Conservation (phyloP, 805 yeast species). For the Candida schatavii region DNA sequence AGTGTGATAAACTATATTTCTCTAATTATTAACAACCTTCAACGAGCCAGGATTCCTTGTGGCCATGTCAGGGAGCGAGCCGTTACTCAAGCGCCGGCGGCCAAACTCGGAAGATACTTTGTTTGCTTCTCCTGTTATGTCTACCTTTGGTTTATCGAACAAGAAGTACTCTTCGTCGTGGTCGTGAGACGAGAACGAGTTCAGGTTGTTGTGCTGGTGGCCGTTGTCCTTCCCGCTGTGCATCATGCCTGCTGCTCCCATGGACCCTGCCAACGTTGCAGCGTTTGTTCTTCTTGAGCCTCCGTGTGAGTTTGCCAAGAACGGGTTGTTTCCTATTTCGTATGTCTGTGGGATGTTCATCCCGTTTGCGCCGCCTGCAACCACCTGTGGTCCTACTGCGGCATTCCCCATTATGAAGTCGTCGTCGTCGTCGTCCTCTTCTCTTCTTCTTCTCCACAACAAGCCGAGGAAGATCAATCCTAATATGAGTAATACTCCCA, state of each 20-base stretch:
- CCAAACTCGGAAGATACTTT: constrained; percentile 32
- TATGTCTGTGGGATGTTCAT: constrained; percentile 5
- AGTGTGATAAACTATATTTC: too few species aligned
- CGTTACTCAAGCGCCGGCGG: constrained; percentile 50
- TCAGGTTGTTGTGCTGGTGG: constrained; percentile 10
- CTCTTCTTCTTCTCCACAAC: constrained; percentile 38
- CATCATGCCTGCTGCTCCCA: background rate
- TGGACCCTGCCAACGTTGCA: constrained; percentile 9
- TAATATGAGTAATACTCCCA: constrained; percentile 31
- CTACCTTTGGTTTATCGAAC: constrained; percentile 11
- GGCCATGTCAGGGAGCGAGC: constrained; percentile 51
- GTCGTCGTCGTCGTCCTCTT: constrained; percentile 44
- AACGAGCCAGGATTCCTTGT: constrained; percentile 45
- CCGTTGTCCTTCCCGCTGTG: background rate
- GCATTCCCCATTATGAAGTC: constrained; percentile 29
- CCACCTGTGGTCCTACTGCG: background rate
- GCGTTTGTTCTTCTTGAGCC: constrained; percentile 9
- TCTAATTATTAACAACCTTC: constrained; percentile 45
- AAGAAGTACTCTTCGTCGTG: constrained; percentile 18
- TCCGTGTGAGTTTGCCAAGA: constrained; percentile 14
- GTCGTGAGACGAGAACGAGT: constrained; percentile 16
- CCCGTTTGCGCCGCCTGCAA: background rate
- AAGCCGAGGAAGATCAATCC: constrained; percentile 42
- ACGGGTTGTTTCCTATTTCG: constrained; percentile 21
- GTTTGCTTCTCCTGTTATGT: constrained; percentile 10